Evolutionary conservation across 257 asterid genomes (phyloP).

Genomic region (Verbascum thapsus): DNA sequence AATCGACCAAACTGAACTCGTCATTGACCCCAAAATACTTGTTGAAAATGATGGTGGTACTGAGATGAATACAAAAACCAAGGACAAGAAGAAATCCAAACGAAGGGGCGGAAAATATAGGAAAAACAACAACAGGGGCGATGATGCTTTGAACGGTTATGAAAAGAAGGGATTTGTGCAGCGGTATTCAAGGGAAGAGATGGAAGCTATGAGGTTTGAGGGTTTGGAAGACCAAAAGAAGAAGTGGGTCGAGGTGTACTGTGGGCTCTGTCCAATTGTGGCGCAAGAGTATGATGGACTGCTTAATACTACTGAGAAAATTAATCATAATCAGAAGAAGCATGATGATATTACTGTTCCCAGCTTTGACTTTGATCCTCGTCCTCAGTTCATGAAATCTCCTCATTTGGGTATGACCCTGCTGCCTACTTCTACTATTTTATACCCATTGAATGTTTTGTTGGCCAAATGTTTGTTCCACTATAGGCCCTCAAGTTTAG

Average conservation of each 20-base stretch:
- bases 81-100: constrained; percentile 36
- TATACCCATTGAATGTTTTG: constrained; percentile 1
- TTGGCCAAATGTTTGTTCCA: no score
- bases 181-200: constrained; percentile 56
- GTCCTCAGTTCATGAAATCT: constrained; percentile 45
- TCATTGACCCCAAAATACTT: constrained; percentile 19
- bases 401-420: constrained; percentile 41
- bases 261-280: constrained; percentile 60
- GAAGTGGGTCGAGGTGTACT: constrained; percentile 75
- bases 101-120: constrained; percentile 45
- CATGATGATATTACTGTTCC: constrained; percentile 21
- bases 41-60: constrained; percentile 20
- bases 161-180: constrained; percentile 44
- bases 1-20: constrained; percentile 32
- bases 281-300: constrained; percentile 62
- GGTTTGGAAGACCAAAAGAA: constrained; percentile 62
- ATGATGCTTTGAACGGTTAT: constrained; percentile 18
- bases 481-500: no score
- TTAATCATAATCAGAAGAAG: constrained; percentile 35
- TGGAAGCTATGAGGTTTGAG: constrained; percentile 66
- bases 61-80: constrained; percentile 30
- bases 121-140: no score
- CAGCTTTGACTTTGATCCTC: constrained; percentile 54
- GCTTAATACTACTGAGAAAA: constrained; percentile 19
- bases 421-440: constrained; percentile 11